A percentile compares a stretch with the other conserved stretches of the same genome.
phyloP scores from a whole-genome alignment of 2,329 filamentous ascomycete genomes.

The Clonostachys sp. region DNA sequence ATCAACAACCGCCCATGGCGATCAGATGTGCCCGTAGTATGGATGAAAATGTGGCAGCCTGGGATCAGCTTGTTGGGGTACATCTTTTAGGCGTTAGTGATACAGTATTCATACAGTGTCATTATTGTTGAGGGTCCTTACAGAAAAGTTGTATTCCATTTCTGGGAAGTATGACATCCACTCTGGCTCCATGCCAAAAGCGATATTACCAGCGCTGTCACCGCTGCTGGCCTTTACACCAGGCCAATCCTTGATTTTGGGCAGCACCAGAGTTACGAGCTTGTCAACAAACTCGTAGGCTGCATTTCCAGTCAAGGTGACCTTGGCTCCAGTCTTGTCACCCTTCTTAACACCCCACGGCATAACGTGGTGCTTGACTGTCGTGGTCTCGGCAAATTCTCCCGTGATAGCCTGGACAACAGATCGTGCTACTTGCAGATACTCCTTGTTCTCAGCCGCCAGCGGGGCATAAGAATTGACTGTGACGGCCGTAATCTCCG shows the following conservation, averaged over 20 bases:
- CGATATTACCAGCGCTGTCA: conserved; percentile 83
- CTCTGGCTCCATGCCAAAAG: conserved; percentile 72
- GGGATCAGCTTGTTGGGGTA: conserved; percentile 71
- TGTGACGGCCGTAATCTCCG: conserved; percentile 74
- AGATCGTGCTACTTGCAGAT: conserved; percentile 79
- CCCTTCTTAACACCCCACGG: conserved; percentile 72
- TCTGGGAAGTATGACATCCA: conserved; percentile 85
- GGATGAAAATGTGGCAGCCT: conserved; percentile 76
- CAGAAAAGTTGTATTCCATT: conserved; percentile 91
- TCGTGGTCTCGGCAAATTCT: conserved; percentile 65
- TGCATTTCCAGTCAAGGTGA: conserved; percentile 70
- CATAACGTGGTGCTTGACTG: conserved; percentile 64
- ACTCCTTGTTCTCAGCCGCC: conserved; percentile 65
- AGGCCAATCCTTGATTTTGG: conserved; percentile 93
- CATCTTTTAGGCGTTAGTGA: conserved; percentile 35
- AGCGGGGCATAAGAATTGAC: conserved; percentile 72
- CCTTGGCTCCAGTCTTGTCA: conserved; percentile 71
- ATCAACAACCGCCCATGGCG: conserved; percentile 74
- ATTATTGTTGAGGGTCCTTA: conserved; percentile 41
- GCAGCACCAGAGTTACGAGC: conserved; percentile 83
- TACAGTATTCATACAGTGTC: conserved; percentile 2
- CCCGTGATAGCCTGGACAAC: conserved; percentile 83
- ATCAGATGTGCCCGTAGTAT: conserved; percentile 82
- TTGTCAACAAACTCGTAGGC: conserved; percentile 92
- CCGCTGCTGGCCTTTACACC: conserved; percentile 64